Percentiles rank a stretch among this genome's conserved stretches.
phyloP scores from a whole-genome alignment of 495 filamentous ascomycete species.

The Aspergillus hancockii region DNA sequence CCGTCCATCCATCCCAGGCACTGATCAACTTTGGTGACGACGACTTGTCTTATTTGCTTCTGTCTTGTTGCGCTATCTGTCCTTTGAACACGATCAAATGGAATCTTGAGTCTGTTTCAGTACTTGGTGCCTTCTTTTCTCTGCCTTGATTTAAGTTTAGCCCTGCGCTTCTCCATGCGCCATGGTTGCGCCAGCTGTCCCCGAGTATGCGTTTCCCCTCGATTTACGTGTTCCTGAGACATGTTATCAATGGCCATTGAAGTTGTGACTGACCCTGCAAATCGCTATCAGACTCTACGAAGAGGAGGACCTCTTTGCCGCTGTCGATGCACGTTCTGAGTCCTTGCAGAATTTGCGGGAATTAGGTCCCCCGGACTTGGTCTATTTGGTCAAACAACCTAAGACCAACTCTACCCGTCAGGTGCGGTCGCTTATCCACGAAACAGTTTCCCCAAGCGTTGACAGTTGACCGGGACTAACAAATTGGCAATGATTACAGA shows the following conservation, averaged over 20 bases:
- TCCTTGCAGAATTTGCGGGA: slow-evolving; percentile 80
- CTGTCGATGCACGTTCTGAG: slow-evolving; percentile 87
- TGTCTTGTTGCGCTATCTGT: slow-evolving; percentile 17
- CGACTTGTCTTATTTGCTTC: slow-evolving; percentile 20
- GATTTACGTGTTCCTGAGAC: slow-evolving; percentile 38
- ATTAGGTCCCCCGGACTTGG: slow-evolving; percentile 91
- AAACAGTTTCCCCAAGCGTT: neutral
- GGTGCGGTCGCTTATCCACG: slow-evolving; percentile 26
- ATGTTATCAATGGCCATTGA: slow-evolving; percentile 13
- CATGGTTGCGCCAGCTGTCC: slow-evolving; percentile 88
- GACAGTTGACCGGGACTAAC: slow-evolving; percentile 14
- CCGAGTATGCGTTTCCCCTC: slow-evolving; percentile 66
- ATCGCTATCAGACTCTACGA: slow-evolving; percentile 74
- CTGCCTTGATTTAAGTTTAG: neutral
- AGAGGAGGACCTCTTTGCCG: slow-evolving; percentile 78
- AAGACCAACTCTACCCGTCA: slow-evolving; percentile 53
- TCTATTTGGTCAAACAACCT: slow-evolving; percentile 90
- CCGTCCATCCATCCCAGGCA: slow-evolving; percentile 13
- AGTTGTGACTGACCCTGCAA: slow-evolving; percentile 22
- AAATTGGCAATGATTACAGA: slow-evolving; percentile 46
- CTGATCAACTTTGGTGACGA: slow-evolving; percentile 20
- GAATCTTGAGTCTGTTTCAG: neutral
- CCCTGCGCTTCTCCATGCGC: slow-evolving; percentile 39
- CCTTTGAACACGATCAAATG: slow-evolving; percentile 2
- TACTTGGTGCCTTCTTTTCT: slow-evolving; percentile 3